These are phyloP conservation scores for Corrigiola litoralis DNA, from an alignment of 179 eudicot species.

Conservation along the genomic window DNA sequence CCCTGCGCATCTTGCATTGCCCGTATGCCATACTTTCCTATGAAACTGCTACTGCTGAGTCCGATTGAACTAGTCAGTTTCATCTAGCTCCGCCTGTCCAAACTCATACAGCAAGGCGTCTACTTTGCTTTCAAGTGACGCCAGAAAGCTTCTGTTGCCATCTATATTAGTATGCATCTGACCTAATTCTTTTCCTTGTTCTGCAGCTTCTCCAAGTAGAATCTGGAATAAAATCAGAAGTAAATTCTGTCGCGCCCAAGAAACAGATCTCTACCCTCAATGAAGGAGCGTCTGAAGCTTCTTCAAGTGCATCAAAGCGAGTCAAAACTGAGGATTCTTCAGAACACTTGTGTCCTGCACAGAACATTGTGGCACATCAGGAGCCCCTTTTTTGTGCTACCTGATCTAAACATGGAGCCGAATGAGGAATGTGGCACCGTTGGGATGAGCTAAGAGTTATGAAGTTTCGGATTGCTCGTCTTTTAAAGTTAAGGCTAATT, in stretches of 20 bases:
- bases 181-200: not conserved
- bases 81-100: not conserved
- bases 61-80: not conserved
- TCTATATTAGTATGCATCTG: not conserved
- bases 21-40: not conserved
- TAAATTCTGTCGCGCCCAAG: slow-evolving; percentile 14
- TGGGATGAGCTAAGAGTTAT: slow-evolving; percentile 25
- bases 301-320: slow-evolving; percentile 20
- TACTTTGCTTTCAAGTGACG: not conserved
- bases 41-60: too few species aligned
- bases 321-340: slow-evolving; percentile 19
- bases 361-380: slow-evolving; percentile 11
- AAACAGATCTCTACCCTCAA: slow-evolving; percentile 17
- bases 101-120: not conserved
- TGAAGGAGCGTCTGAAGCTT: slow-evolving; percentile 21
- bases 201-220: slow-evolving; percentile 41
- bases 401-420: slow-evolving; percentile 68
- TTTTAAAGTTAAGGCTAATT: slow-evolving; percentile 9
- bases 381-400: slow-evolving; percentile 49
- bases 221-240: slow-evolving; percentile 25
- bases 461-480: not conserved
- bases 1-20: not conserved
- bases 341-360: not conserved
- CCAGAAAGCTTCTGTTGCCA: not conserved
- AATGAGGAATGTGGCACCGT: slow-evolving; percentile 31